Conservation (phyloP, 192 early-diverging fungal genomes). For the Anaeromyces robustus region DNA sequence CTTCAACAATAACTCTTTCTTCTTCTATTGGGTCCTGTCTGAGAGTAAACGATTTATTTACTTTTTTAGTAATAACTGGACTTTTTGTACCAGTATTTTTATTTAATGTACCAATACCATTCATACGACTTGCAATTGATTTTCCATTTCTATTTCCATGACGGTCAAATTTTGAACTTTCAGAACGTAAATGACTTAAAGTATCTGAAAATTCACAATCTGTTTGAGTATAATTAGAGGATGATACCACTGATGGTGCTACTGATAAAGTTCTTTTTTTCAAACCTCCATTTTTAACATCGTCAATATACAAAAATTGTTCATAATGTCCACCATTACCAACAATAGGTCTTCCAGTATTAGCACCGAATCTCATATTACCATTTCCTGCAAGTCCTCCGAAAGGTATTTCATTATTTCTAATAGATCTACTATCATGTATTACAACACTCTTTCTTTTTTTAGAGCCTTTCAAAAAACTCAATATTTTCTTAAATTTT, state of each 20-base stretch:
- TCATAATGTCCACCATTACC: background rate
- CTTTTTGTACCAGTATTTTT: background rate
- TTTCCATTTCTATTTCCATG: background rate
- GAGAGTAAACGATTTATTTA: background rate
- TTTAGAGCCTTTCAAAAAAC: background rate
- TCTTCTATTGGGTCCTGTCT: background rate
- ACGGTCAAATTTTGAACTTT: background rate
- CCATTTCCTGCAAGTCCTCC: background rate
- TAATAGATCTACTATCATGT: background rate
- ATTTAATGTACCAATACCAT: background rate
- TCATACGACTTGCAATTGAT: background rate
- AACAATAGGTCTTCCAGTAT: background rate
- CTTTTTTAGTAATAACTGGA: background rate
- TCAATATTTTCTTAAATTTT: background rate
- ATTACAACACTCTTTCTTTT: background rate
- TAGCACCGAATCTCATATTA: background rate
- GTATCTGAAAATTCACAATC: background rate
- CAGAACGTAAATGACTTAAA: background rate
- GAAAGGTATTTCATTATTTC: background rate
- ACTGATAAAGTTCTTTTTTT: background rate
- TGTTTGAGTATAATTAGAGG: background rate
- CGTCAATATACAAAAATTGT: background rate
- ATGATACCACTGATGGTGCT: background rate
- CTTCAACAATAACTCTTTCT: background rate
- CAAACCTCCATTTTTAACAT: background rate